These are phyloP conservation scores for Penicillium vulpinum DNA, from an alignment of 2,329 filamentous ascomycete genomes.

Conservation along the genomic window DNA sequence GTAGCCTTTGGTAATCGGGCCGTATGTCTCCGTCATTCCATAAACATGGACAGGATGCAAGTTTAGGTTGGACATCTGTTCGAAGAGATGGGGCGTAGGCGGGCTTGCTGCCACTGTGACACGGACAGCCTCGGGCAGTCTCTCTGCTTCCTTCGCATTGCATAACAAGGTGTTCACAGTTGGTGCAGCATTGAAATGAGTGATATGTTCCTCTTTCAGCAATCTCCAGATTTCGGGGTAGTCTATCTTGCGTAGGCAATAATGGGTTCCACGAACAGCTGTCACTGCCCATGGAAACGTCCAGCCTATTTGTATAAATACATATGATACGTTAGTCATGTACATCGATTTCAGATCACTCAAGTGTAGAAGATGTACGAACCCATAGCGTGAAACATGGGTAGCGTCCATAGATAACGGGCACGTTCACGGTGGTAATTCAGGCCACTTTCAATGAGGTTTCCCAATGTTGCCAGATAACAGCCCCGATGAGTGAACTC, in stretches of 20 bases:
- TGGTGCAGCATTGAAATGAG: conserved; percentile 93
- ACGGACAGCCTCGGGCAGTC: conserved; percentile 67
- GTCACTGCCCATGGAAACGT: conserved; percentile 93
- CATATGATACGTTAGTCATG: neutral
- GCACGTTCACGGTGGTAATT: conserved; percentile 70
- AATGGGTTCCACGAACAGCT: conserved; percentile 88
- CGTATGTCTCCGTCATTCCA: conserved; percentile 84
- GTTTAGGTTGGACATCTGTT: conserved; percentile 87
- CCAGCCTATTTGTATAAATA: conserved; percentile 55
- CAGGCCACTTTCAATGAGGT: conserved; percentile 84
- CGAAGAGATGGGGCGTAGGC: conserved; percentile 84
- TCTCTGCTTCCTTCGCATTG: conserved; percentile 71
- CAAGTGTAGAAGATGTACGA: conserved; percentile 20
- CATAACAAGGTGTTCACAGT: conserved; percentile 96
- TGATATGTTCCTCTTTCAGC: conserved; percentile 81
- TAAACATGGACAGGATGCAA: conserved; percentile 92
- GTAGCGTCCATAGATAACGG: conserved; percentile 87
- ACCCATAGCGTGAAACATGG: conserved; percentile 74
- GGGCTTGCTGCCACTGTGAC: conserved; percentile 94
- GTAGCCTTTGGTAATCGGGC: conserved; percentile 93
- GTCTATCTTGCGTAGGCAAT: conserved; percentile 91
- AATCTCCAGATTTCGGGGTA: conserved; percentile 90
- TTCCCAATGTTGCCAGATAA: conserved; percentile 81
- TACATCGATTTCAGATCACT: neutral
- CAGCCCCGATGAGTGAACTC: conserved; percentile 85